Base-by-base conservation (phyloP, 176 grass and related monocot species). In the Oryza australiensis region DNA sequence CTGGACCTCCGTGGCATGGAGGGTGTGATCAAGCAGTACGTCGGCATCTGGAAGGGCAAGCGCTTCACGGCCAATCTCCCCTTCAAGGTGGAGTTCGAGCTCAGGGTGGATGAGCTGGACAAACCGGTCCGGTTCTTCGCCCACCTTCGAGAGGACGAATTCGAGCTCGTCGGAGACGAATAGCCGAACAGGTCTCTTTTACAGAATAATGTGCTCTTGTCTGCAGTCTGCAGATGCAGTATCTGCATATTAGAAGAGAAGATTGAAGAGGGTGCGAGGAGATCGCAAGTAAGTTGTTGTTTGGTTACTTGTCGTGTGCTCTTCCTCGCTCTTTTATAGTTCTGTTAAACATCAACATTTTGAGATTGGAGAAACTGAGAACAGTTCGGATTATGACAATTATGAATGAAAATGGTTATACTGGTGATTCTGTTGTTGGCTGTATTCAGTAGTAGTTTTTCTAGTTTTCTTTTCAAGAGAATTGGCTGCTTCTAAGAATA, bases 121-220 rank as follows among this genome's bases (percentile, higher is more conserved):
- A 94, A 91, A 78, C 91, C 89, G 0, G 73, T 92, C 28, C 88
- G 88, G 87, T 87, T 99, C 87, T 26, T 99, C 30, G 85, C 89
- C n/a, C 96, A 99, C 70, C 92, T 99, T 45, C 87, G 84, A 40
- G 96, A 93, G 70, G 87, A 91, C 66, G 96, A 99, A 80, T 95
- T 99, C 83, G 96, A 99, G 76, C 90, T 93, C 84, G 71, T 95
- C 49, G 26, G 78, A 66, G 92, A 87, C 26, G 75, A 75, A 13
- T 80, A 78, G 35, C 20, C 22, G 7, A 24, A 60, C 1, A 84
- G 26, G 66, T 67, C 65, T 75, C 43, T 29, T 27, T 62, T 74
- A 35, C 33, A 81, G 55, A 75, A 86, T 91, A 83, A 74, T 41
- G 62, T 30, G 41, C 63, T 49, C 74, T 65, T 73, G 16, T 34